A percentile compares a stretch with the other conserved stretches of the same genome.
Evolutionary conservation across 257 asterid species (phyloP).

Genomic region (Capsicum pubescens): DNA sequence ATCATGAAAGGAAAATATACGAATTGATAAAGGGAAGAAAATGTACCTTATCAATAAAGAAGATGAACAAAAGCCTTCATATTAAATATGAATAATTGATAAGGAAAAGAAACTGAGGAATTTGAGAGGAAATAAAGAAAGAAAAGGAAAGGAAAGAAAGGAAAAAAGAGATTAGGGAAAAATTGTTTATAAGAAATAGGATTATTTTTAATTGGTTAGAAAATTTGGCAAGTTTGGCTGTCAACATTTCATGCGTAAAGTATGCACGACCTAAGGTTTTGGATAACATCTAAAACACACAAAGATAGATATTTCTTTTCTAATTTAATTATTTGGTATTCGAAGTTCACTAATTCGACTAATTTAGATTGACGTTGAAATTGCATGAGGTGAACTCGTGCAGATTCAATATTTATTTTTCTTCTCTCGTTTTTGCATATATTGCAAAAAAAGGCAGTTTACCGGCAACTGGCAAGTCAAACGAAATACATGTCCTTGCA

Average conservation of each 20-base stretch:
- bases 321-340: background rate
- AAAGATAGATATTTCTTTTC: background rate
- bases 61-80: constrained; percentile 23
- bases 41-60: constrained; percentile 16
- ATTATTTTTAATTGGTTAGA: constrained; percentile 1
- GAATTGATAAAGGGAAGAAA: background rate
- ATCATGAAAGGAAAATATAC: background rate
- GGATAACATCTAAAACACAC: background rate
- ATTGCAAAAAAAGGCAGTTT: background rate
- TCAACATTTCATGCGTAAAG: background rate
- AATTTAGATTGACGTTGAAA: background rate
- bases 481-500: background rate
- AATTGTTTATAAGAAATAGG: background rate
- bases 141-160: background rate
- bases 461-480: background rate
- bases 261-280: constrained; percentile 6
- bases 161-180: background rate
- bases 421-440: background rate
- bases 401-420: background rate
- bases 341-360: background rate
- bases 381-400: background rate
- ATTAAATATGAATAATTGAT: constrained; percentile 15
- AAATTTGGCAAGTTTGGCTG: background rate
- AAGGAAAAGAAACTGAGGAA: background rate
- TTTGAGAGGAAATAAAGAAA: background rate